Percentiles rank a stretch among this genome's conserved stretches.
Conservation (phyloP, 306 rosid genomes). For the Pueraria montana region DNA sequence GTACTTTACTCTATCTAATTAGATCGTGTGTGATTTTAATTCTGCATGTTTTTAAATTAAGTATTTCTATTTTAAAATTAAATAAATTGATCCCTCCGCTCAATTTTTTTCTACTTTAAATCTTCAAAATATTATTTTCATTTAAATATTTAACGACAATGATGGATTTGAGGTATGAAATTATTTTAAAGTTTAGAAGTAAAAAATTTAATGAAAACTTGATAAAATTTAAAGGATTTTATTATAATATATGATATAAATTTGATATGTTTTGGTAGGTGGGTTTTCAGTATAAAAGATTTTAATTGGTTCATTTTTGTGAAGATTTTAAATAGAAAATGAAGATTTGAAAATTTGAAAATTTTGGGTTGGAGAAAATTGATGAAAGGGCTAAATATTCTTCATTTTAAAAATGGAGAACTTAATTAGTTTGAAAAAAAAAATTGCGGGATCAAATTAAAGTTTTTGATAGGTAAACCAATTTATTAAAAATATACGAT, state of each 20-base stretch:
- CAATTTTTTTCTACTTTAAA: background rate
- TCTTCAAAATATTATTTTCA: background rate
- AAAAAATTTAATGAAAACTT: background rate
- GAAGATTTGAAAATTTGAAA: background rate
- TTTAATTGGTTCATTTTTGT: no score
- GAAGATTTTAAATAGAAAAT: background rate
- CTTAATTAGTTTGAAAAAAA: background rate
- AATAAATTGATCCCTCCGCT: background rate
- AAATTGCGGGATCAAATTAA: background rate
- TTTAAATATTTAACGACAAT: background rate
- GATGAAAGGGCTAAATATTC: background rate
- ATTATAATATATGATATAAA: background rate
- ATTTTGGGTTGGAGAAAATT: background rate
- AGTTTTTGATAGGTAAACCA: background rate
- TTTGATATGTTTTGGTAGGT: background rate
- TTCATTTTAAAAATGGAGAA: background rate
- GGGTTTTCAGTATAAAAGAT: background rate
- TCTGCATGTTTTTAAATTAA: background rate
- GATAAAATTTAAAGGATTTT: background rate
- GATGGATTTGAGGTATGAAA: background rate
- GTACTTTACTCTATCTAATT: background rate
- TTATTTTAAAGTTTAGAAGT: background rate
- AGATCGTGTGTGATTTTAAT: background rate
- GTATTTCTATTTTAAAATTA: background rate
- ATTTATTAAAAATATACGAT: background rate